These are phyloP conservation scores for Ustilago loliicola DNA, from an alignment of 1,284 basidiomycete species.

Conservation along the genomic window DNA sequence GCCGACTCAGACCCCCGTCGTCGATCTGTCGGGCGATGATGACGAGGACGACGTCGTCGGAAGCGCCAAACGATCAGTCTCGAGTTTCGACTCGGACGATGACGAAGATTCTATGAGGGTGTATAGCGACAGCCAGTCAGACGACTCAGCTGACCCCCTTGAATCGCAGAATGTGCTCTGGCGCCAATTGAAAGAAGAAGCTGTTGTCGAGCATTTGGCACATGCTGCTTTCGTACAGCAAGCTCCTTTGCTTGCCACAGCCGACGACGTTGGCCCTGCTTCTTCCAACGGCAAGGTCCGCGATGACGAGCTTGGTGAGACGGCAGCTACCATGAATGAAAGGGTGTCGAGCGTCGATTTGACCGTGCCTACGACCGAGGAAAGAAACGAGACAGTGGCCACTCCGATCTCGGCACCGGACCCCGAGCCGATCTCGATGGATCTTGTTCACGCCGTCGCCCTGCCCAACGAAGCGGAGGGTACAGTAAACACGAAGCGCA, in stretches of 20 bases:
- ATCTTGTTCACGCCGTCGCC: neutral
- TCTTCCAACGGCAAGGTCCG: neutral
- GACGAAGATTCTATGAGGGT: neutral
- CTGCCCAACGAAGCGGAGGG: neutral
- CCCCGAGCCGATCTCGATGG: neutral
- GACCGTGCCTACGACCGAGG: neutral
- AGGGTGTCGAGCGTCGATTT: neutral
- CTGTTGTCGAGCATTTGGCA: neutral
- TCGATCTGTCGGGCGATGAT: constrained; percentile 29
- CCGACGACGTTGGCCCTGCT: neutral
- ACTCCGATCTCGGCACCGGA: neutral
- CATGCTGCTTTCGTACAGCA: neutral
- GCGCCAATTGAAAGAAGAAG: constrained; percentile 16
- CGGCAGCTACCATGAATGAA: neutral
- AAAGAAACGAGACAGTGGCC: neutral
- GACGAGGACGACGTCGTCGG: constrained; percentile 4
- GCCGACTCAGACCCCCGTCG: neutral
- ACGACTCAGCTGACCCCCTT: neutral
- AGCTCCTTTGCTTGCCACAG: neutral
- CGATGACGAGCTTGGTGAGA: neutral
- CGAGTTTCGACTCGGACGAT: constrained; percentile 3
- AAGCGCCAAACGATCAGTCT: neutral
- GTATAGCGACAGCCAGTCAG: constrained; percentile 4
- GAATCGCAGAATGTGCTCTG: constrained; percentile 5
- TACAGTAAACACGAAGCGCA: neutral